Evolutionary conservation across 2,329 filamentous ascomycete genomes (phyloP).

Genomic region (Penicillium polonicum): DNA sequence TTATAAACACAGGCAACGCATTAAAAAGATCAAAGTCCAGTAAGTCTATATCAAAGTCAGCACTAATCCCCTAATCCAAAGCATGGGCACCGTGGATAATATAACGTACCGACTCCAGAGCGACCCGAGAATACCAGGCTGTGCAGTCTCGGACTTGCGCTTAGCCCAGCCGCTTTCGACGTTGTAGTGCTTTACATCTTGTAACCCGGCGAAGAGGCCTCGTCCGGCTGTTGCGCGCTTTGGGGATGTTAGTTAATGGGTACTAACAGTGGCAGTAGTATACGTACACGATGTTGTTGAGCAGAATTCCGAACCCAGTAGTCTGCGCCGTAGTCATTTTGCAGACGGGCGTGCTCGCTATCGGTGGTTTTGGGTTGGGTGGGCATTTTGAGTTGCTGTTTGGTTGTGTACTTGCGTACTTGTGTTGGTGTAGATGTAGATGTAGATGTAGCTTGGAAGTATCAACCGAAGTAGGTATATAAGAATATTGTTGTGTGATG

Average conservation of each 20-base stretch:
- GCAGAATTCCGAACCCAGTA: constrained; percentile 33
- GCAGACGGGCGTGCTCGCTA: constrained; percentile 21
- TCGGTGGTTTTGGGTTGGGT: constrained; percentile 2
- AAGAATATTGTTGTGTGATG: neutral
- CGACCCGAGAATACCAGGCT: constrained; percentile 16
- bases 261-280: too few species aligned
- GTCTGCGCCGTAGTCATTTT: constrained; percentile 39
- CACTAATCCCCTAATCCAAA: neutral
- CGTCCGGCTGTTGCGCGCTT: constrained; percentile 36
- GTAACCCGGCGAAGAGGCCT: constrained; percentile 41
- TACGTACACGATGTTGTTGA: constrained; percentile 26
- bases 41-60: constrained; percentile 14
- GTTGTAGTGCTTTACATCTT: constrained; percentile 41
- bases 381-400: constrained; percentile 9
- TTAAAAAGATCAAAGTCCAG: constrained; percentile 1
- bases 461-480: neutral
- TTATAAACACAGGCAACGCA: neutral
- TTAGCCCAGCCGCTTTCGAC: constrained; percentile 40
- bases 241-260: neutral
- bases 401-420: neutral
- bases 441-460: neutral
- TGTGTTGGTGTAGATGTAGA: neutral
- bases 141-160: constrained; percentile 21
- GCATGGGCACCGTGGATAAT: neutral
- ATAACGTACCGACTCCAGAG: constrained; percentile 27